Conservation (phyloP, 768 basidiomycete species). For the Gymnopilus junonius region DNA sequence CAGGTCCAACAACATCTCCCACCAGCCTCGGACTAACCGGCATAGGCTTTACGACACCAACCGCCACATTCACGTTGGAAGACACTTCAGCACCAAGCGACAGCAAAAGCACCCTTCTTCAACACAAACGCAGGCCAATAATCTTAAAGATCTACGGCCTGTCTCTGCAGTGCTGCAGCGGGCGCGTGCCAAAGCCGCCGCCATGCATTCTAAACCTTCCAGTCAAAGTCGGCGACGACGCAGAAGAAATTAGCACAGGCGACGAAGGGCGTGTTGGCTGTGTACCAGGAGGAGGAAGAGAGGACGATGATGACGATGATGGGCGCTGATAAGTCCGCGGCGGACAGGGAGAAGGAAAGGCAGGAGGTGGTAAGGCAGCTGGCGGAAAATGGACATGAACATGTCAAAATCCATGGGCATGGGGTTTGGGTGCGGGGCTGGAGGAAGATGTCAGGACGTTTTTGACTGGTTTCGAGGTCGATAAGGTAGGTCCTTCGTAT, state of each 20-base stretch:
- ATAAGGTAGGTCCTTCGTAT: constrained; percentile 57
- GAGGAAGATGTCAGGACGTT: constrained; percentile 74
- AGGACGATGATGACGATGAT: constrained; percentile 1
- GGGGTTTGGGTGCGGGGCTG: constrained; percentile 52
- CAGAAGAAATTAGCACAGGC: neutral
- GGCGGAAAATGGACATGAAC: constrained; percentile 65
- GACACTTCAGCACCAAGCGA: neutral
- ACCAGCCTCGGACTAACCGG: too few species aligned
- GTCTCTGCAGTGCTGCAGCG: neutral
- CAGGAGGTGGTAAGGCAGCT: constrained; percentile 53
- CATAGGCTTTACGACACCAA: neutral
- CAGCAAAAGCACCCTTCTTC: neutral
- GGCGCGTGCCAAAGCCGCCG: neutral
- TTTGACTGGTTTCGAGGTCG: constrained; percentile 72
- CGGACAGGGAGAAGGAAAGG: constrained; percentile 40
- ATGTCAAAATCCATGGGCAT: constrained; percentile 62
- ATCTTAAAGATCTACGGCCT: neutral
- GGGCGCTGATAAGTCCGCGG: constrained; percentile 28
- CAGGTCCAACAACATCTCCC: too few species aligned
- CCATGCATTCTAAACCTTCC: neutral
- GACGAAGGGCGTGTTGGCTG: neutral
- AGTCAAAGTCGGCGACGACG: neutral
- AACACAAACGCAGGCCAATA: neutral
- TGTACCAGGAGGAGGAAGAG: neutral
- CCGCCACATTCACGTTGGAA: neutral